phyloP scores from a whole-genome alignment of 148 eudicot species.

The Beta vulgaris region DNA sequence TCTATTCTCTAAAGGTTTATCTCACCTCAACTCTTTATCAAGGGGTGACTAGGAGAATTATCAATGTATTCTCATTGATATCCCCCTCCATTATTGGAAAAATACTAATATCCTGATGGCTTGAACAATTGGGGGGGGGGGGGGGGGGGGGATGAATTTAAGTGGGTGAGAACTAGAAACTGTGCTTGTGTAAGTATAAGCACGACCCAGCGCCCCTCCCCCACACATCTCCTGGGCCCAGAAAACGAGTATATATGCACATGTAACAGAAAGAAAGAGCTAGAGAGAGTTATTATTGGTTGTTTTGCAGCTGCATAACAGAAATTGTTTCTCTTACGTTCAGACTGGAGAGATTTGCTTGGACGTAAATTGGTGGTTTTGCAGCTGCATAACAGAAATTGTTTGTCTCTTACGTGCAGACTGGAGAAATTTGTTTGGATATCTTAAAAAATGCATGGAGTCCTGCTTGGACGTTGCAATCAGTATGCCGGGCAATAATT shows the following conservation, averaged over 20 bases:
- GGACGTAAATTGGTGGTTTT: conserved; percentile 37
- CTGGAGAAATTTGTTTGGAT: conserved; percentile 97
- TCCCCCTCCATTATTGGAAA: too few species aligned
- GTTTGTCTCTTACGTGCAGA: conserved; percentile 44
- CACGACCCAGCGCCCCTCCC: too few species aligned
- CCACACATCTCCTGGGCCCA: too few species aligned
- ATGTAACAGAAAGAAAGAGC: background rate
- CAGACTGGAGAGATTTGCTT: conserved; percentile 99
- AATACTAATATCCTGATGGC: too few species aligned
- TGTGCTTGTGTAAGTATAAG: too few species aligned
- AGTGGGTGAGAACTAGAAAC: too few species aligned
- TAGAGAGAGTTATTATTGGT: background rate
- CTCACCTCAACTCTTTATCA: too few species aligned
- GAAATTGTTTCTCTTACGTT: conserved; percentile 15
- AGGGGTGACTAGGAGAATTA: too few species aligned
- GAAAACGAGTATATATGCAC: background rate
- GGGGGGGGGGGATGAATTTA: too few species aligned
- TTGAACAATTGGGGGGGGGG: too few species aligned
- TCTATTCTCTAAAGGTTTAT: background rate
- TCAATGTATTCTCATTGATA: too few species aligned
- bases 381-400: background rate
- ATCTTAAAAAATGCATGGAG: conserved; percentile 99
- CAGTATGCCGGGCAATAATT: conserved; percentile 93
- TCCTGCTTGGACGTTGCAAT: conserved; percentile 98
- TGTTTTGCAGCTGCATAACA: background rate